Evolutionary conservation across 1,284 basidiomycete species (phyloP).

Genomic region (Fomes fomentarius): DNA sequence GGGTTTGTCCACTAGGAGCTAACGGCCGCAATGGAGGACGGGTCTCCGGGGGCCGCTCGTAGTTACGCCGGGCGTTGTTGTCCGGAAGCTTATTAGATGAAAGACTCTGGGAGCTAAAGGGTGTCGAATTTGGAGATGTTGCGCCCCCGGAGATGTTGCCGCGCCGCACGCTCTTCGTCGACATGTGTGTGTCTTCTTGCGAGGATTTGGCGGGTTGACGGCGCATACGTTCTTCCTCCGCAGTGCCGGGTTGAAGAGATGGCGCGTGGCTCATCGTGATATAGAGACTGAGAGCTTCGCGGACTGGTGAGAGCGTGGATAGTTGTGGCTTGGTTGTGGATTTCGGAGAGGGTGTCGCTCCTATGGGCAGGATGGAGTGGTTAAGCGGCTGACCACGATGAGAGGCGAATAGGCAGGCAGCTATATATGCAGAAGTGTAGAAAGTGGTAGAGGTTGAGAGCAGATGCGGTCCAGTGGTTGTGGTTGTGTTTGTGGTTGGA

Average conservation of each 20-base stretch:
- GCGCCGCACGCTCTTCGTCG: background rate
- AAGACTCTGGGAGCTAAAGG: background rate
- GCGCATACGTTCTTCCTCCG: slow-evolving; percentile 8
- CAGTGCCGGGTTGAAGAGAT: slow-evolving; percentile 3
- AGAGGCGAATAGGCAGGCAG: slow-evolving; percentile 5
- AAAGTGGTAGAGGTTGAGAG: background rate
- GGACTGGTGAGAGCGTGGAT: background rate
- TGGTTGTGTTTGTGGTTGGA: background rate
- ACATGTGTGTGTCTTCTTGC: background rate
- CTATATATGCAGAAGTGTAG: slow-evolving; percentile 4
- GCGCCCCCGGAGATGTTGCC: background rate
- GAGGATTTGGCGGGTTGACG: background rate
- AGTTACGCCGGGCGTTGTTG: too few relatives aligned
- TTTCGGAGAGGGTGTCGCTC: background rate
- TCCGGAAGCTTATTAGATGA: too few relatives aligned
- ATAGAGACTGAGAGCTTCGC: background rate
- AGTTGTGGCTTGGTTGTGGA: background rate
- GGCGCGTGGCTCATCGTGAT: background rate
- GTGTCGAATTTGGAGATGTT: background rate
- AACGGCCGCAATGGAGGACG: background rate
- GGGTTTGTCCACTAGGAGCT: background rate
- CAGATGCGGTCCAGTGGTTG: slow-evolving; percentile 3
- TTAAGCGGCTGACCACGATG: background rate
- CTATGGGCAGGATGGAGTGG: slow-evolving; percentile 13
- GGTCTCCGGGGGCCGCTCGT: background rate